A percentile compares a stretch with the other conserved stretches of the same genome.
Evolutionary conservation across 192 early-diverging fungal species (phyloP).

Genomic region (Coemansia sp.): DNA sequence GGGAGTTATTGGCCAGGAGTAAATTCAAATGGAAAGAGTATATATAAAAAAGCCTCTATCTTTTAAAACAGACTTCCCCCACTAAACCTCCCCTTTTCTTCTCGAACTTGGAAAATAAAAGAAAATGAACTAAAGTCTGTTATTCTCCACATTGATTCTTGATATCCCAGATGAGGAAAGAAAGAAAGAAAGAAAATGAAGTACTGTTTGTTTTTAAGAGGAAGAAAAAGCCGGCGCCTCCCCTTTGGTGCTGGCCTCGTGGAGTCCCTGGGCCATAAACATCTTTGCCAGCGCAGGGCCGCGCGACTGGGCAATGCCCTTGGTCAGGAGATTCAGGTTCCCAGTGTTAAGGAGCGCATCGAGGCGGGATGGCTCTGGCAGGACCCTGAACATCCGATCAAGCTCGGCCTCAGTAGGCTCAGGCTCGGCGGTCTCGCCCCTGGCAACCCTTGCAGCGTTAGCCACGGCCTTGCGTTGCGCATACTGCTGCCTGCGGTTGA

Average conservation of each 20-base stretch:
- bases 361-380: conserved; percentile 86
- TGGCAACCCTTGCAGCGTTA: conserved; percentile 65
- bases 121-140: background rate
- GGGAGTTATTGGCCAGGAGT: conserved; percentile 65
- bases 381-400: conserved; percentile 62
- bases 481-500: conserved; percentile 68
- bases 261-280: conserved; percentile 77
- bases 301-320: conserved; percentile 90
- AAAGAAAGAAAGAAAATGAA: background rate
- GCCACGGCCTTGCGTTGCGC: conserved; percentile 67
- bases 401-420: conserved; percentile 70
- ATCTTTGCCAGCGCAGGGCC: conserved; percentile 93
- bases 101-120: background rate
- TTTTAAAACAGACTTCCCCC: too few species aligned
- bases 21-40: background rate
- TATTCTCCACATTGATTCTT: too few species aligned
- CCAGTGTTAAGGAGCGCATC: conserved; percentile 86
- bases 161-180: too few species aligned
- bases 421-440: conserved; percentile 69
- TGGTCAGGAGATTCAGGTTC: conserved; percentile 90
- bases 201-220: too few species aligned
- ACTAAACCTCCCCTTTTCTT: background rate
- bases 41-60: too few species aligned
- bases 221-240: background rate
- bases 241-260: conserved; percentile 20